These are phyloP conservation scores for Clavaria fumosa DNA, from an alignment of 768 basidiomycete species.

Conservation along the genomic window DNA sequence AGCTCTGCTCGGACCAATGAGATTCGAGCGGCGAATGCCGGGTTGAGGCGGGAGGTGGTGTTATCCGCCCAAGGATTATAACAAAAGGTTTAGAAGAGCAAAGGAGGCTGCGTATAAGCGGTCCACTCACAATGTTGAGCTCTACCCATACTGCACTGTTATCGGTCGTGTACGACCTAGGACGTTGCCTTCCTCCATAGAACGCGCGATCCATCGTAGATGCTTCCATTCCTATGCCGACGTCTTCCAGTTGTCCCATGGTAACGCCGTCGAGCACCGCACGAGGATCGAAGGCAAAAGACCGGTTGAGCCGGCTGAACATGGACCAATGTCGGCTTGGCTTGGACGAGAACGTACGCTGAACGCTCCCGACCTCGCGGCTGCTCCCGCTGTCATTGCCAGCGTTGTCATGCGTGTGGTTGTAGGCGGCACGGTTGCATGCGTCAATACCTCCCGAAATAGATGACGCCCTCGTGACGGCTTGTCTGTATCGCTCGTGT, in stretches of 20 bases:
- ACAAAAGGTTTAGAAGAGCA: neutral
- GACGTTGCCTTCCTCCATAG: conserved; percentile 8
- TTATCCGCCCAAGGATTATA: neutral
- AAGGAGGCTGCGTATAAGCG: neutral
- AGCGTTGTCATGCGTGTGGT: neutral
- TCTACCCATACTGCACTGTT: conserved; percentile 4
- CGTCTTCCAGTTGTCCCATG: conserved; percentile 2
- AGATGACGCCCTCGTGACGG: too few species aligned
- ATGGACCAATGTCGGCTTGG: conserved; percentile 14
- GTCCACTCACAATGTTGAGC: conserved; percentile 9
- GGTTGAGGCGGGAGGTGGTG: too few species aligned
- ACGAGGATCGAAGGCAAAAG: neutral
- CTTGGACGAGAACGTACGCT: conserved; percentile 12
- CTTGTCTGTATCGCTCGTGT: conserved; percentile 15
- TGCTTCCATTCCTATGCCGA: conserved; percentile 14
- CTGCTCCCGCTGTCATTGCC: conserved; percentile 2
- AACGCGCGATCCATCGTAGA: conserved; percentile 11
- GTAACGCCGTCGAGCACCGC: conserved; percentile 5
- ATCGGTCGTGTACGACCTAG: too few species aligned
- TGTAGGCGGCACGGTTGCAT: conserved; percentile 4
- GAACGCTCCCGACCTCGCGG: neutral
- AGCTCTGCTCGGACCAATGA: conserved; percentile 8
- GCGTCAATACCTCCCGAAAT: too few species aligned
- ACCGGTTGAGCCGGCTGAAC: conserved; percentile 16
- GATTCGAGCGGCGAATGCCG: too few species aligned